Conservation (phyloP, 257 asterid species). For the Salvia miltiorrhiza region DNA sequence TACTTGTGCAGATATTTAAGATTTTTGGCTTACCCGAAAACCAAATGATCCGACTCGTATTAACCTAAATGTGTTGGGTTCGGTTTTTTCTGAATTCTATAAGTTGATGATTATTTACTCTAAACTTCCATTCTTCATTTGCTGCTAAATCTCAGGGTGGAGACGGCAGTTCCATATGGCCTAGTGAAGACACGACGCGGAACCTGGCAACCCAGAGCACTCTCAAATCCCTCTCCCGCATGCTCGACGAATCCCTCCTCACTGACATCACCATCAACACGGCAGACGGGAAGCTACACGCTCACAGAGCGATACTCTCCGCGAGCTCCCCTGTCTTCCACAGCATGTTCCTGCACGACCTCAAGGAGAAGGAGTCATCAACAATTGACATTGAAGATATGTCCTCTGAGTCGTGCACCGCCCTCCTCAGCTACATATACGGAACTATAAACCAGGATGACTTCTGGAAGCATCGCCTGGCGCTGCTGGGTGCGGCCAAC, state of each 20-base stretch:
- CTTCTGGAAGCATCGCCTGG: conserved; percentile 83
- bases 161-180: conserved; percentile 71
- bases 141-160: conserved; percentile 51
- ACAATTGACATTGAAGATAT: conserved; percentile 73
- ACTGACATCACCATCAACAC: conserved; percentile 82
- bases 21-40: too few relatives aligned
- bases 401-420: conserved; percentile 72
- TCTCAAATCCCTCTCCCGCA: conserved; percentile 68
- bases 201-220: conserved; percentile 57
- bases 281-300: conserved; percentile 57
- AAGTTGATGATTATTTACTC: background rate
- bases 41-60: too few relatives aligned
- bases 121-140: conserved; percentile 8
- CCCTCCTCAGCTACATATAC: conserved; percentile 69
- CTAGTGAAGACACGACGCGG: conserved; percentile 49
- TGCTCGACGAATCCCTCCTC: conserved; percentile 76
- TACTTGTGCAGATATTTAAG: too few relatives aligned
- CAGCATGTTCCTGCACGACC: conserved; percentile 82
- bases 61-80: too few relatives aligned
- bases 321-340: conserved; percentile 84
- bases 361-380: conserved; percentile 81
- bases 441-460: conserved; percentile 73
- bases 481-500: conserved; percentile 76
- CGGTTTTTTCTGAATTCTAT: too few relatives aligned
- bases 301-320: conserved; percentile 83